Percentiles rank a stretch among this genome's conserved stretches.
Evolutionary conservation across 2,329 filamentous ascomycete genomes (phyloP).

Genomic region (Trichoderma oligosporum): DNA sequence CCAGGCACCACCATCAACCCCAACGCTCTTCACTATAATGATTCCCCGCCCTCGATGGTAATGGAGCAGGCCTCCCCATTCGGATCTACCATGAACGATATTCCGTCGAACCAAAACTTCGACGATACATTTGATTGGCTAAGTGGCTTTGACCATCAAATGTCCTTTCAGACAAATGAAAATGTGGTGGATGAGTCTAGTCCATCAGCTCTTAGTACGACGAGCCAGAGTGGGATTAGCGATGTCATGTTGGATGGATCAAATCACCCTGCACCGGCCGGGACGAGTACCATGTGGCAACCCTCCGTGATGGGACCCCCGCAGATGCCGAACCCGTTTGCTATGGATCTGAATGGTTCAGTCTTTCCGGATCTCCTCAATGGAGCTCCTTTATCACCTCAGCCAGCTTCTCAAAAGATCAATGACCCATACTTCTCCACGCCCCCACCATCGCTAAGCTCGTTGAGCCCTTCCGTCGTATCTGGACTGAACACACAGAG

Average conservation of each 20-base stretch:
- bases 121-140: slow-evolving; percentile 83
- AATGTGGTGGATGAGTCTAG: slow-evolving; percentile 88
- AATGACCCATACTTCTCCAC: slow-evolving; percentile 76
- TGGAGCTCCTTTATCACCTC: slow-evolving; percentile 71
- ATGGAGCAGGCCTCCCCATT: slow-evolving; percentile 62
- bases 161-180: slow-evolving; percentile 69
- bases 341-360: slow-evolving; percentile 68
- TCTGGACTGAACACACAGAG: slow-evolving; percentile 59
- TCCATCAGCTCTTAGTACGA: slow-evolving; percentile 91
- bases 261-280: slow-evolving; percentile 56
- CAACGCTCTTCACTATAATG: slow-evolving; percentile 76
- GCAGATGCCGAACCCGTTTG: slow-evolving; percentile 65
- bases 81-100: slow-evolving; percentile 53
- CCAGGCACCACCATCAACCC: slow-evolving; percentile 65
- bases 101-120: slow-evolving; percentile 55
- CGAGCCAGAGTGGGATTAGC: slow-evolving; percentile 85
- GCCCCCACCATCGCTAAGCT: slow-evolving; percentile 68
- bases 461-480: slow-evolving; percentile 68
- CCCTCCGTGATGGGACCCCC: slow-evolving; percentile 65
- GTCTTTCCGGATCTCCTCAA: slow-evolving; percentile 75
- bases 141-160: slow-evolving; percentile 73
- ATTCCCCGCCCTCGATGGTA: slow-evolving; percentile 65
- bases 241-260: slow-evolving; percentile 87
- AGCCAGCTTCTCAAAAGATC: slow-evolving; percentile 65
- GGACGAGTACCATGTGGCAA: slow-evolving; percentile 63